These are phyloP conservation scores for Komagataella pseudopastoris DNA, from an alignment of 805 yeast species.

Conservation along the genomic window DNA sequence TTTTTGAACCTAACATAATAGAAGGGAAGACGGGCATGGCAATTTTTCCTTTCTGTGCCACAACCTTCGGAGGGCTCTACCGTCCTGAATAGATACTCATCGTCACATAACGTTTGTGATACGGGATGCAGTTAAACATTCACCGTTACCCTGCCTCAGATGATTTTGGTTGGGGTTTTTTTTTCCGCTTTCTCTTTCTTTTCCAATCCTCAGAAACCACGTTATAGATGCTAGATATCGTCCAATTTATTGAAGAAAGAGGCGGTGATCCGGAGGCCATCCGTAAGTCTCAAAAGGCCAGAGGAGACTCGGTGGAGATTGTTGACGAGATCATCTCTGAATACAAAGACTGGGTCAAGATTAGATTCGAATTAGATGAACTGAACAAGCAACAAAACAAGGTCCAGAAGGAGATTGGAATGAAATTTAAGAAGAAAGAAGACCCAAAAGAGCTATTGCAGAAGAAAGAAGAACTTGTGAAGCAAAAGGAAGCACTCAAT, in stretches of 20 bases:
- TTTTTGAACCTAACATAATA: not conserved
- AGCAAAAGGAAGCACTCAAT: slow-evolving; percentile 52
- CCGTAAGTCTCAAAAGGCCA: slow-evolving; percentile 79
- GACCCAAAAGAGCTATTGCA: slow-evolving; percentile 78
- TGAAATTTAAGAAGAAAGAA: slow-evolving; percentile 87
- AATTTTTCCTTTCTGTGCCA: not conserved
- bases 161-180: not conserved
- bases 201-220: not conserved
- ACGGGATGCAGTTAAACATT: not conserved
- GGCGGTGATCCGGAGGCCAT: slow-evolving; percentile 93
- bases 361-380: slow-evolving; percentile 83
- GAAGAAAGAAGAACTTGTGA: slow-evolving; percentile 64
- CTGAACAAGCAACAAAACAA: slow-evolving; percentile 79
- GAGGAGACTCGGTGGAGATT: slow-evolving; percentile 88
- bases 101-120: not conserved
- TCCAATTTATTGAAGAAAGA: slow-evolving; percentile 86
- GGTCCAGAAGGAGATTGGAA: slow-evolving; percentile 86
- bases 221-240: slow-evolving; percentile 70
- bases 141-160: not conserved
- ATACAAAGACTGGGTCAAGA: slow-evolving; percentile 86
- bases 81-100: not conserved
- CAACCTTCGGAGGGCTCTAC: not conserved
- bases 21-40: not conserved
- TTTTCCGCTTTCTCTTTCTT: not conserved
- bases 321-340: slow-evolving; percentile 91